Evolutionary conservation across 176 grass and related monocot genomes (phyloP), one percentile per base, ranked within the genome.

Genomic region (Hyparrhenia diplandra): DNA sequence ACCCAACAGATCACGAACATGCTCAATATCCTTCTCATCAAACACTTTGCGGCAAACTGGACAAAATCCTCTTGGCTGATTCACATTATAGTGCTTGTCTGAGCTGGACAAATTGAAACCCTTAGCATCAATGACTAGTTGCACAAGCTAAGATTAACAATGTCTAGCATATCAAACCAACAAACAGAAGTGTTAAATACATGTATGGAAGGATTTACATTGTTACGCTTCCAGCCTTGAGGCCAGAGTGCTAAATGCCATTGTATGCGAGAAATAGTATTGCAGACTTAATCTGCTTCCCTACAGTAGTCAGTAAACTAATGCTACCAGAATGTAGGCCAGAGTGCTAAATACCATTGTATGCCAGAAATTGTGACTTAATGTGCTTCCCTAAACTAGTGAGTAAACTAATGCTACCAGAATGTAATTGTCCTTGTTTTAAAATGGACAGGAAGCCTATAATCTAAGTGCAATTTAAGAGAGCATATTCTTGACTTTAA

Each of bases 11-110:
- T 86, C 60, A 91, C 36, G 67, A 63, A 88, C 90, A 86, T 98
- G 95, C 71, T 94, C 90, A 39, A 98, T 86, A 87, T 98, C 95
- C 78, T 98, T 98, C 43, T 86, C 91, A 71, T 95, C 92, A 30
- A 98, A 98, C 45, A 92, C 81, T 85, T 95, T 91, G 20, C 95
- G 88, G 88, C 95, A 98, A 88, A 98, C 90, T 79, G 95, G 92
- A 36, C 95, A 98, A 77, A 85, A 88, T 91, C 92, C 95, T 83
- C 88, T 91, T 81, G 80, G 83, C 69, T 88, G 81, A 85, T 87
- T 91, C 82, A 75, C 73, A 65, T 17, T 71, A 72, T 21, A 55
- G 73, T 73, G 68, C 36, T 84, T 75, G 65, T 57, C 91, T 88
- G 89, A 88, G 68, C 71, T 90, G 79, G 61, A 85, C 85, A 89